phyloP scores from a whole-genome alignment of 345 rosid genomes.

The Fremontodendron californicum region DNA sequence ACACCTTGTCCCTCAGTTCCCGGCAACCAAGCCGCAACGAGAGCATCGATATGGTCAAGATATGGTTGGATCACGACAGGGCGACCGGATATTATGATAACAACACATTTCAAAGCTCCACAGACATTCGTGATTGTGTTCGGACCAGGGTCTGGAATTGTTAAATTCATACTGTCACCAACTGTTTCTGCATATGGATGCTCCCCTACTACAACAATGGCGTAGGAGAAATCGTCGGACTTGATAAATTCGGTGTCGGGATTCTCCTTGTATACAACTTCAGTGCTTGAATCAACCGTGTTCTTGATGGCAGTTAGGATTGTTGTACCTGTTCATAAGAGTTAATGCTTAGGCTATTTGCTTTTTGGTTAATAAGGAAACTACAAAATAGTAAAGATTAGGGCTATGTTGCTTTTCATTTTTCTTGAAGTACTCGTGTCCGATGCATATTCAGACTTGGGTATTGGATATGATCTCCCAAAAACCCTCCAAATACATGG shows the following conservation, averaged over 20 bases:
- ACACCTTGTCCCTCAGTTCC: constrained; percentile 58
- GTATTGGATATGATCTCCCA: too few relatives aligned
- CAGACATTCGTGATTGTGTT: constrained; percentile 40
- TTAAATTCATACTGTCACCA: constrained; percentile 44
- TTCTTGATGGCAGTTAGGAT: constrained; percentile 40
- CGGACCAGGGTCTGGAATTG: constrained; percentile 37
- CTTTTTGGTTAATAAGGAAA: too few relatives aligned
- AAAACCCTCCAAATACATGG: too few relatives aligned
- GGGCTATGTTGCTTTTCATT: too few relatives aligned
- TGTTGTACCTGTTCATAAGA: constrained; percentile 40
- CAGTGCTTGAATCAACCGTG: constrained; percentile 28
- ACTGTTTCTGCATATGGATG: constrained; percentile 38
- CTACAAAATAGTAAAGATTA: too few relatives aligned
- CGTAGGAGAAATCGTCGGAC: constrained; percentile 37
- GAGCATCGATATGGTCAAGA: constrained; percentile 30
- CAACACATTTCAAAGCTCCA: constrained; percentile 38
- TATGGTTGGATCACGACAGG: constrained; percentile 45
- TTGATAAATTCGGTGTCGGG: constrained; percentile 33
- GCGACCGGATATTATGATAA: constrained; percentile 41
- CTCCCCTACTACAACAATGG: constrained; percentile 48
- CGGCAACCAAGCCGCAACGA: constrained; percentile 56
- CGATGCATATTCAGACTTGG: too few relatives aligned
- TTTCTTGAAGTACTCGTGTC: too few relatives aligned
- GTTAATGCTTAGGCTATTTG: not conserved
- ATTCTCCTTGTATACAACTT: constrained; percentile 35